A percentile compares a stretch with the other conserved stretches of the same genome.
phyloP scores from a whole-genome alignment of 2,329 filamentous ascomycete species.

The Verticillium longisporum region DNA sequence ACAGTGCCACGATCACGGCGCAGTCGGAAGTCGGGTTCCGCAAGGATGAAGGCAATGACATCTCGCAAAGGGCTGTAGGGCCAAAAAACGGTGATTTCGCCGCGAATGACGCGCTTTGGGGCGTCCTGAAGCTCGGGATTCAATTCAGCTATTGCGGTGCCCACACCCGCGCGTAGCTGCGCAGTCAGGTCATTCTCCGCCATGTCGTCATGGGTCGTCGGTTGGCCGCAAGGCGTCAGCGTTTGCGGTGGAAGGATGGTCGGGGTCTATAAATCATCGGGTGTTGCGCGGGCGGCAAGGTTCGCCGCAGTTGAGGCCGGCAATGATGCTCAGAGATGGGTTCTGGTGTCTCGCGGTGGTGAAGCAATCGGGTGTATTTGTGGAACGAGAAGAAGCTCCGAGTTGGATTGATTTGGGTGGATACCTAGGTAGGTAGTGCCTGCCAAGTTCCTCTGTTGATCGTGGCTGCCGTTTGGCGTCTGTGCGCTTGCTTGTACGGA shows the following conservation, averaged over 20 bases:
- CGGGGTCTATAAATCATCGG: background rate
- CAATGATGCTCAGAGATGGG: background rate
- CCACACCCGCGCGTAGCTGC: conserved; percentile 10
- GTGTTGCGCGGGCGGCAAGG: background rate
- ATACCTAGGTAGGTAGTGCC: background rate
- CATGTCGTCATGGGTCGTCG: conserved; percentile 10
- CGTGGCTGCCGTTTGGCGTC: background rate
- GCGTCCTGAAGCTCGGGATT: conserved; percentile 37
- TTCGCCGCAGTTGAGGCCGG: background rate
- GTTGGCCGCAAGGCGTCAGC: background rate
- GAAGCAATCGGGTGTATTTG: background rate
- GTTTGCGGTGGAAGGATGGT: background rate
- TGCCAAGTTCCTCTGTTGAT: background rate
- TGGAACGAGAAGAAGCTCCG: background rate
- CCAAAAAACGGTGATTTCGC: conserved; percentile 81
- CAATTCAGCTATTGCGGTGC: conserved; percentile 50
- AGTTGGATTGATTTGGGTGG: background rate
- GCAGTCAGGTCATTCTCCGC: conserved; percentile 6
- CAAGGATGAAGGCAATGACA: conserved; percentile 71
- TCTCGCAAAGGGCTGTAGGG: conserved; percentile 76
- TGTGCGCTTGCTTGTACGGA: background rate
- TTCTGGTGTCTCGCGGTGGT: background rate
- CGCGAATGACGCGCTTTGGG: conserved; percentile 47
- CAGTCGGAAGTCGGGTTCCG: conserved; percentile 76
- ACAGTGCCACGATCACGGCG: conserved; percentile 74